Evolutionary conservation across 495 filamentous ascomycete species (phyloP).

Genomic region (Cercophora newfieldiana): DNA sequence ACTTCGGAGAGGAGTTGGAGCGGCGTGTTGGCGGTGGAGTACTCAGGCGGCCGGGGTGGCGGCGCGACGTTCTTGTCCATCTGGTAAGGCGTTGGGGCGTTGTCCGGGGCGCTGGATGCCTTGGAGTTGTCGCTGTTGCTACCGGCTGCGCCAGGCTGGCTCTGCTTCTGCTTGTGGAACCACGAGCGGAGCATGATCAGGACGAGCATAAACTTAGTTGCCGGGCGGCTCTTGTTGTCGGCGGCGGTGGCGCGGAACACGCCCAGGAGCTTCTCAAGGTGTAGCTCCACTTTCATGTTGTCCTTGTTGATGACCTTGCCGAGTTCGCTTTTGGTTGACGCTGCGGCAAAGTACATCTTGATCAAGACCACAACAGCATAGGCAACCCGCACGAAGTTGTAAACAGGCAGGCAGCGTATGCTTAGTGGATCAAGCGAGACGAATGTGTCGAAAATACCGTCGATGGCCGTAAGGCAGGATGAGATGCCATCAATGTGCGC

Average conservation of each 20-base stretch:
- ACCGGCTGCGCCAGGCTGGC: conserved; percentile 11
- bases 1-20: conserved; percentile 69
- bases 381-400: conserved; percentile 73
- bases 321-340: conserved; percentile 64
- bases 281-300: conserved; percentile 71
- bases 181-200: conserved; percentile 70
- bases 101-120: conserved; percentile 17
- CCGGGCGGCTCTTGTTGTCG: conserved; percentile 65
- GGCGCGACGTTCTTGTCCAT: conserved; percentile 6
- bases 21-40: conserved; percentile 49
- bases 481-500: conserved; percentile 72
- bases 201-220: conserved; percentile 75
- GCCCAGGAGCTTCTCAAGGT: conserved; percentile 65
- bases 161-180: conserved; percentile 56
- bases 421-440: conserved; percentile 57
- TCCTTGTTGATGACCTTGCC: conserved; percentile 75
- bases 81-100: conserved; percentile 10
- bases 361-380: conserved; percentile 82
- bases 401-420: conserved; percentile 72
- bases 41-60: conserved; percentile 25
- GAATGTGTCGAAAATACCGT: conserved; percentile 73
- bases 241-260: conserved; percentile 66
- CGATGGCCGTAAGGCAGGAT: conserved; percentile 68
- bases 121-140: not conserved
- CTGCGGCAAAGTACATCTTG: conserved; percentile 81